Conservation (phyloP, 2,329 filamentous ascomycete genomes). For the Sporothrix humicola region DNA sequence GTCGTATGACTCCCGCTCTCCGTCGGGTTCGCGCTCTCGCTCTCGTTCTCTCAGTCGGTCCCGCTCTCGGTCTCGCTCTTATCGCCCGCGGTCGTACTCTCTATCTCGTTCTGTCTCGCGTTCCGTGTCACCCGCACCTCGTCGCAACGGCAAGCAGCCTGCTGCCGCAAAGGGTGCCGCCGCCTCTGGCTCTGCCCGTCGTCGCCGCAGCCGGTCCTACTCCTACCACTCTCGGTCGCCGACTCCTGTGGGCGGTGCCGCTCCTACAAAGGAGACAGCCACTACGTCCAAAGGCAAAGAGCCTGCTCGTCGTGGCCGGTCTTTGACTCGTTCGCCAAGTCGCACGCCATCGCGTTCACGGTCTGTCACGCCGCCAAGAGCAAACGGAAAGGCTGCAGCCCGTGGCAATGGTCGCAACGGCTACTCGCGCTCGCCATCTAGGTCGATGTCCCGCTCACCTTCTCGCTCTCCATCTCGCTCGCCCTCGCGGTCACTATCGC, state of each 20-base stretch:
- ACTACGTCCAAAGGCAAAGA: neutral
- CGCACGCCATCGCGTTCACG: conserved; percentile 20
- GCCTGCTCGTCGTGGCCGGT: conserved; percentile 8
- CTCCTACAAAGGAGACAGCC: neutral
- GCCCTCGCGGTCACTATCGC: conserved; percentile 1
- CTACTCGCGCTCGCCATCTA: conserved; percentile 12
- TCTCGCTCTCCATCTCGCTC: conserved; percentile 11
- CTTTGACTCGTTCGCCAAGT: conserved; percentile 17
- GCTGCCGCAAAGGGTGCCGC: neutral
- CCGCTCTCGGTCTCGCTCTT: conserved; percentile 34
- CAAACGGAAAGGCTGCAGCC: neutral
- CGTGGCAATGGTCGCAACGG: conserved; percentile 8
- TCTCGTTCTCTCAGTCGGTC: neutral
- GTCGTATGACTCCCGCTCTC: conserved; percentile 34
- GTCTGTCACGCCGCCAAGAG: neutral
- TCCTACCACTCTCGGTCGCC: conserved; percentile 21
- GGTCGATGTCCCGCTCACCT: conserved; percentile 23
- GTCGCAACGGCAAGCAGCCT: conserved; percentile 23
- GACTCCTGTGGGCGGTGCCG: neutral
- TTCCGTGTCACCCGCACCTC: conserved; percentile 15
- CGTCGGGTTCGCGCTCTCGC: conserved; percentile 18
- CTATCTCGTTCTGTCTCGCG: conserved; percentile 14
- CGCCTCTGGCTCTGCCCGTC: neutral
- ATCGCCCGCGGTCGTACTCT: conserved; percentile 34
- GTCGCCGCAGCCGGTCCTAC: conserved; percentile 21